A percentile compares a stretch with the other conserved stretches of the same genome.
Conservation (phyloP, 179 eudicot genomes). For the Monotropa hypopitys region DNA sequence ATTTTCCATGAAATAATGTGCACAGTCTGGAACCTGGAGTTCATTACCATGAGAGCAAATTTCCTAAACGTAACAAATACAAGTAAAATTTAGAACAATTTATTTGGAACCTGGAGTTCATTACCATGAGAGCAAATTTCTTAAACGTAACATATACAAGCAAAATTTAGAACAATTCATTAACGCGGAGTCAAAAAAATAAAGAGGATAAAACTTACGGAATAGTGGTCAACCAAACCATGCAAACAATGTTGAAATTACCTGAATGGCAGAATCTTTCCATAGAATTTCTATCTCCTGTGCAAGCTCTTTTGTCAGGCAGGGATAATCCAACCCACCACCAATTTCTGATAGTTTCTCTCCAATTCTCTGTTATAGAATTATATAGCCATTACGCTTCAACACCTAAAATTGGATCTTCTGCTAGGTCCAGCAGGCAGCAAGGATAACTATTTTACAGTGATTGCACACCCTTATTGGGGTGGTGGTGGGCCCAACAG, state of each 20-base stretch:
- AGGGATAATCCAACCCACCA: constrained; percentile 64
- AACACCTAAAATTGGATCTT: not conserved
- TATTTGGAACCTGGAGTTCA: constrained; percentile 76
- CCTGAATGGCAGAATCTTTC: constrained; percentile 93
- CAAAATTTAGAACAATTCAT: constrained; percentile 1
- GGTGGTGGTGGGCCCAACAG: not conserved
- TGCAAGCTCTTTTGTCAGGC: constrained; percentile 55
- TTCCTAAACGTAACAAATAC: constrained; percentile 34
- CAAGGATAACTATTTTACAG: not conserved
- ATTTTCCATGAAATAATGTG: constrained; percentile 74
- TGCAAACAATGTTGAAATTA: constrained; percentile 12
- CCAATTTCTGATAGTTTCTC: constrained; percentile 82
- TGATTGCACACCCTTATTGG: not conserved
- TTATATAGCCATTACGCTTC: not conserved
- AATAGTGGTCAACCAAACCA: constrained; percentile 1
- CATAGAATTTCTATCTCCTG: constrained; percentile 60
- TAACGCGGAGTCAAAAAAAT: not conserved
- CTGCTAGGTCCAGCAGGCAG: not conserved
- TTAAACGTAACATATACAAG: constrained; percentile 22
- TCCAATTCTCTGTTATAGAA: constrained; percentile 50
- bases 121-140: constrained; percentile 69
- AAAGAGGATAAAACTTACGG: not conserved
- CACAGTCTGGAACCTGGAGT: constrained; percentile 87
- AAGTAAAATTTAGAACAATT: constrained; percentile 2
- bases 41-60: constrained; percentile 68